Conservation (phyloP, 1,284 basidiomycete species). For the Cryptococcus sp. region DNA sequence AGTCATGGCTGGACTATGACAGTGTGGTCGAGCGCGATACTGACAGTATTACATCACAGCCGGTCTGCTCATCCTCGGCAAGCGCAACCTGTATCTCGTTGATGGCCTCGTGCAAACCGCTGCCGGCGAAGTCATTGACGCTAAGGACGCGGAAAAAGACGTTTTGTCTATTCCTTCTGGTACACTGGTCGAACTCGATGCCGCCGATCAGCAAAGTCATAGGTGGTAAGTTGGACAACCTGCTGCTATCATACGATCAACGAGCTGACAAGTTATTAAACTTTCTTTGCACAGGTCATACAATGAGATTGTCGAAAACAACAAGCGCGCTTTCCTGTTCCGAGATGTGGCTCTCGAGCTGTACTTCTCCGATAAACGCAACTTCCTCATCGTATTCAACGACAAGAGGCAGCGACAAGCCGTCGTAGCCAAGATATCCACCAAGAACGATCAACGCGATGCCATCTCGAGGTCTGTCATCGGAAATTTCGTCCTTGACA, state of each 20-base stretch:
- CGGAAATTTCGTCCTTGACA: slow-evolving; percentile 53
- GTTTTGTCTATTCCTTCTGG: slow-evolving; percentile 78
- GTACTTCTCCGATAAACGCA: slow-evolving; percentile 85
- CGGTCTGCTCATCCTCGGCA: slow-evolving; percentile 82
- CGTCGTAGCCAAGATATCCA: slow-evolving; percentile 63
- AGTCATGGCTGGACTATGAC: slow-evolving; percentile 9
- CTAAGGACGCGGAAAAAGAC: slow-evolving; percentile 77
- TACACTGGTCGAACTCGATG: slow-evolving; percentile 74
- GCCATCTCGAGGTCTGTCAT: slow-evolving; percentile 46
- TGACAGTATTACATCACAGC: slow-evolving; percentile 58
- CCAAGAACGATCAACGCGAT: slow-evolving; percentile 49
- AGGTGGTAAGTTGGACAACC: slow-evolving; percentile 63
- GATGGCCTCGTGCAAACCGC: slow-evolving; percentile 89
- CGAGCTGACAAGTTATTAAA: slow-evolving; percentile 12
- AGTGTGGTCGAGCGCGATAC: neutral
- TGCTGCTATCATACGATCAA: no score
- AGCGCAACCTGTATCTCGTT: slow-evolving; percentile 82
- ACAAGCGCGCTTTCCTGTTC: slow-evolving; percentile 83
- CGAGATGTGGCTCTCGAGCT: slow-evolving; percentile 87
- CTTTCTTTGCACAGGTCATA: slow-evolving; percentile 63
- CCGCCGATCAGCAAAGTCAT: slow-evolving; percentile 69
- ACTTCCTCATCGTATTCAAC: slow-evolving; percentile 74
- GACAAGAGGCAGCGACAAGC: slow-evolving; percentile 67
- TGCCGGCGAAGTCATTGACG: slow-evolving; percentile 85
- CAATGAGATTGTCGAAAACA: slow-evolving; percentile 72